Evolutionary conservation across 805 yeast genomes (phyloP).

Genomic region (Saccharomycopsis malanga): DNA sequence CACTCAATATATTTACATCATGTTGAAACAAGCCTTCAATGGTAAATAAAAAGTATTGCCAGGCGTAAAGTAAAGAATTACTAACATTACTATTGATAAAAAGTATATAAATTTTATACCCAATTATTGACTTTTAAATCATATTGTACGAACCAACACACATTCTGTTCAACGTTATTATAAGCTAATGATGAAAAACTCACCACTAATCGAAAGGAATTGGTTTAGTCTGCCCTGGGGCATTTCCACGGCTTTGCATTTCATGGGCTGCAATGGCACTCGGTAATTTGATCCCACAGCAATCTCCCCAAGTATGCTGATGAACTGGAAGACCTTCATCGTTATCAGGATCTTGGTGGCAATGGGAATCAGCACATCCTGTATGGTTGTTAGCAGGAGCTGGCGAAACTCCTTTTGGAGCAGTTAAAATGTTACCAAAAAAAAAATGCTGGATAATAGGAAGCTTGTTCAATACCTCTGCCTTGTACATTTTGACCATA

Average conservation of each 20-base stretch:
- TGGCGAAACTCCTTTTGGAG: constrained; percentile 63
- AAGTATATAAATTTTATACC: no score
- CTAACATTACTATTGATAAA: no score
- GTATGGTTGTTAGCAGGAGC: constrained; percentile 25
- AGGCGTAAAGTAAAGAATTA: no score
- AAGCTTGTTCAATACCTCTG: constrained; percentile 81
- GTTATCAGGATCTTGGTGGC: constrained; percentile 29
- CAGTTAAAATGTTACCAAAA: constrained; percentile 64
- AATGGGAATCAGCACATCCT: no score
- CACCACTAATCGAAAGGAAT: constrained; percentile 22
- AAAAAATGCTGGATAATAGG: constrained; percentile 93
- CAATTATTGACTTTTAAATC: no score
- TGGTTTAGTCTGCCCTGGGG: not conserved
- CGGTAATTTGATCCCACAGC: constrained; percentile 95
- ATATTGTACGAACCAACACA: no score
- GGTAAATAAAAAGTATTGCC: no score
- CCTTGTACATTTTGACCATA: constrained; percentile 91
- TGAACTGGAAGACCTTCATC: constrained; percentile 30
- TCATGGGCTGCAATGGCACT: constrained; percentile 90
- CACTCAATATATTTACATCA: no score
- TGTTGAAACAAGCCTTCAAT: no score
- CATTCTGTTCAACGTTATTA: no score
- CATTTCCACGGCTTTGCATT: constrained; percentile 28
- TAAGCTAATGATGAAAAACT: no score
- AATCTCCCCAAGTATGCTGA: constrained; percentile 83